Evolutionary conservation across 2,329 filamentous ascomycete species (phyloP).

Genomic region (Talaromyces sp.): DNA sequence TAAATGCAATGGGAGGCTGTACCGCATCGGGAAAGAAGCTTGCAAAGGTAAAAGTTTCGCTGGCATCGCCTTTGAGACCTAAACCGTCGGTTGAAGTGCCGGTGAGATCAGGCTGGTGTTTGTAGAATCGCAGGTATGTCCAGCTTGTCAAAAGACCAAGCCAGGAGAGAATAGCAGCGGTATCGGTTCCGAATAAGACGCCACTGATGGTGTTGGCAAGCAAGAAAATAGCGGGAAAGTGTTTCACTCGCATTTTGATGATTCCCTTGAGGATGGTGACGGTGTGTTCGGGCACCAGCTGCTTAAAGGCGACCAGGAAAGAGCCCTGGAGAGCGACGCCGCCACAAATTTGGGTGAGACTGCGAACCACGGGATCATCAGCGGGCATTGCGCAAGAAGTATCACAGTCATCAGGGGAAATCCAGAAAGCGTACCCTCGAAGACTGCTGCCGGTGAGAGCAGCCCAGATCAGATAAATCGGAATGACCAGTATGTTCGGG

Average conservation of each 20-base stretch:
- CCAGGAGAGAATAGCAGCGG: slow-evolving; percentile 71
- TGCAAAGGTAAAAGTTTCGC: slow-evolving; percentile 92
- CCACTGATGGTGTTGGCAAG: slow-evolving; percentile 65
- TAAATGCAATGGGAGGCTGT: slow-evolving; percentile 68
- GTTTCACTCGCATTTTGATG: slow-evolving; percentile 80
- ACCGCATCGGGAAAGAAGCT: slow-evolving; percentile 87
- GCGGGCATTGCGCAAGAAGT: slow-evolving; percentile 14
- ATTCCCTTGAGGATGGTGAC: slow-evolving; percentile 88
- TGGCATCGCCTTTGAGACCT: slow-evolving; percentile 77
- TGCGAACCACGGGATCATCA: slow-evolving; percentile 36
- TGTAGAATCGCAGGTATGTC: slow-evolving; percentile 96
- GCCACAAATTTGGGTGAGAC: slow-evolving; percentile 76
- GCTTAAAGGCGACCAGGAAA: slow-evolving; percentile 95
- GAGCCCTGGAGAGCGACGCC: slow-evolving; percentile 84
- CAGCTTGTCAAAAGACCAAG: slow-evolving; percentile 83
- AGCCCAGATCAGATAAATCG: slow-evolving; percentile 68
- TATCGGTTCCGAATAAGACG: slow-evolving; percentile 61
- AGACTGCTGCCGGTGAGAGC: slow-evolving; percentile 49
- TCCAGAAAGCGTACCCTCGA: slow-evolving; percentile 30
- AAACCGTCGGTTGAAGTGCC: slow-evolving; percentile 49
- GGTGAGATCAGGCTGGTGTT: slow-evolving; percentile 54
- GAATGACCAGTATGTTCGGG: slow-evolving; percentile 72
- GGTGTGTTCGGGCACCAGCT: slow-evolving; percentile 94
- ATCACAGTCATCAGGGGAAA: slow-evolving; percentile 15
- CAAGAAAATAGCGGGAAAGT: slow-evolving; percentile 70